phyloP scores from a whole-genome alignment of 805 yeast species.

The Ogataea minuta region DNA sequence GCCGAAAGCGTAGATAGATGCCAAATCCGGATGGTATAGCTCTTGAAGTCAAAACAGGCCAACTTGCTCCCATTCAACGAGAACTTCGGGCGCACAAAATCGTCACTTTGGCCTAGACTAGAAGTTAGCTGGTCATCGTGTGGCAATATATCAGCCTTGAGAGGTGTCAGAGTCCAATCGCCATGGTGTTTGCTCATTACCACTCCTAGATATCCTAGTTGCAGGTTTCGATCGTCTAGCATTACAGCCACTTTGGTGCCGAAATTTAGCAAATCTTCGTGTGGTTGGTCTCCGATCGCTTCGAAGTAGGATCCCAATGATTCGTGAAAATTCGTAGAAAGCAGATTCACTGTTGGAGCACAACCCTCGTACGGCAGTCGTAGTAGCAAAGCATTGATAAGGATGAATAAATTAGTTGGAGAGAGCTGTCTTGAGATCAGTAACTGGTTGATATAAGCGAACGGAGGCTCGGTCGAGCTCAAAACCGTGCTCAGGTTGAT shows the following conservation, averaged over 20 bases:
- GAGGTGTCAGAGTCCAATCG: constrained; percentile 19
- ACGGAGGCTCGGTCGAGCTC: constrained; percentile 8
- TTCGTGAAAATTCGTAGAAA: constrained; percentile 19
- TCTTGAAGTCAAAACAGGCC: constrained; percentile 21
- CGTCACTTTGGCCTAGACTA: background rate
- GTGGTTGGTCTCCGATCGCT: constrained; percentile 4
- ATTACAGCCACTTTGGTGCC: constrained; percentile 17
- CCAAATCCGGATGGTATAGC: constrained; percentile 25
- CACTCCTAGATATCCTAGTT: constrained; percentile 24
- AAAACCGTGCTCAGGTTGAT: constrained; percentile 17
- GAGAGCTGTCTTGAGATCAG: constrained; percentile 13
- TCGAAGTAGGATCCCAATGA: constrained; percentile 15
- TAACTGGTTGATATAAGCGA: constrained; percentile 26
- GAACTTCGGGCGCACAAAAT: constrained; percentile 18
- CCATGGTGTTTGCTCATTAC: constrained; percentile 12
- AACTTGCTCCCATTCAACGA: constrained; percentile 18
- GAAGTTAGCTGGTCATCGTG: background rate
- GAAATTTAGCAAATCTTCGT: constrained; percentile 12
- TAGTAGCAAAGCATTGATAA: constrained; percentile 18
- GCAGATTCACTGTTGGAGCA: constrained; percentile 21
- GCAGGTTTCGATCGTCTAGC: constrained; percentile 16
- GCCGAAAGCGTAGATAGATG: constrained; percentile 6
- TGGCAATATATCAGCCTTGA: constrained; percentile 8
- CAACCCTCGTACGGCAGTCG: constrained; percentile 11
- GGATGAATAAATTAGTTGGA: constrained; percentile 17